phyloP scores from a whole-genome alignment of 139 green algal genomes.

The Asterochloris erici region DNA sequence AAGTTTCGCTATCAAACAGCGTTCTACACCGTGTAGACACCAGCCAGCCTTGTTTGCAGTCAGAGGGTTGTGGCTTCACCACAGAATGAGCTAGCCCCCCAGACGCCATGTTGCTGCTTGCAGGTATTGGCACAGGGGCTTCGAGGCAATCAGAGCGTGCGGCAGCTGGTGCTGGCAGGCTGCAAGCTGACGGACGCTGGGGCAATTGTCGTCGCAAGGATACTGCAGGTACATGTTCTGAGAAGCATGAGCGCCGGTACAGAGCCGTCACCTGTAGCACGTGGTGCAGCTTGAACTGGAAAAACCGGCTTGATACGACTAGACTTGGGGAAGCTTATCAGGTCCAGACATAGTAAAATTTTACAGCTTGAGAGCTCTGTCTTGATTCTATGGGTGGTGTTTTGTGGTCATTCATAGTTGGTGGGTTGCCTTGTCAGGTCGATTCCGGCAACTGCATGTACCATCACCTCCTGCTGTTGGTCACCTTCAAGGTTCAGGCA shows the following conservation, averaged over 20 bases:
- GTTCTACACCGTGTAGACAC: not conserved
- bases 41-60: not conserved
- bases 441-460: too few species aligned
- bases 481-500: too few species aligned
- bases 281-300: not conserved
- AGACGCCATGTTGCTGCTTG: not conserved
- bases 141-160: constrained; percentile 7
- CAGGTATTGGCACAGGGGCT: constrained; percentile 7
- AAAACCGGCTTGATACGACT: constrained; percentile 91
- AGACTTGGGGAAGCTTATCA: constrained; percentile 88
- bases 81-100: too few species aligned
- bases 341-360: not conserved
- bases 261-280: not conserved
- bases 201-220: not conserved
- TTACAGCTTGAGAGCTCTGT: not conserved
- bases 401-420: constrained; percentile 81
- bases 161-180: not conserved
- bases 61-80: not conserved
- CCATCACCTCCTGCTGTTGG: too few species aligned
- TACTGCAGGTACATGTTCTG: not conserved
- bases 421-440: too few species aligned
- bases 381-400: constrained; percentile 44
- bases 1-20: not conserved
- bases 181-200: constrained; percentile 8
- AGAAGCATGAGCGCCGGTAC: not conserved